These are phyloP conservation scores for Chytriomyces hyalinus DNA, from an alignment of 192 early-diverging fungal genomes.

Conservation along the genomic window DNA sequence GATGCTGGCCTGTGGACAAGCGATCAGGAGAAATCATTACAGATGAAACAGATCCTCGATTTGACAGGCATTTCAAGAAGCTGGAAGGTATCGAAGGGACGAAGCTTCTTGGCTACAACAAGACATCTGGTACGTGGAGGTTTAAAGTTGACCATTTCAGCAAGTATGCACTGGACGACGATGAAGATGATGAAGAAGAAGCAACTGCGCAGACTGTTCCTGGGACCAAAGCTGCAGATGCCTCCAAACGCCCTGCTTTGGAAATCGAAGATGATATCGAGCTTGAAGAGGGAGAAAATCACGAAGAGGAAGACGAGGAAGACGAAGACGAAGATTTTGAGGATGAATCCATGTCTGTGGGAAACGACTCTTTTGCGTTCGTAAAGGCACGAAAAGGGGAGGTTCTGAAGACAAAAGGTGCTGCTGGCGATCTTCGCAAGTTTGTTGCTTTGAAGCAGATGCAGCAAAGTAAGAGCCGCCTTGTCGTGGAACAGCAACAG, in stretches of 20 bases:
- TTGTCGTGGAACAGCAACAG: background rate
- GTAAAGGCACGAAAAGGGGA: slow-evolving; percentile 24
- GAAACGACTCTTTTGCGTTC: slow-evolving; percentile 42
- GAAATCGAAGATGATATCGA: background rate
- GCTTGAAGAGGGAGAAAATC: slow-evolving; percentile 10
- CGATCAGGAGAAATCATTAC: slow-evolving; percentile 67
- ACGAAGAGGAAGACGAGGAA: slow-evolving; percentile 49
- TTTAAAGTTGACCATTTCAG: slow-evolving; percentile 88
- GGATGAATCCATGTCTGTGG: background rate
- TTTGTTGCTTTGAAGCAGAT: slow-evolving; percentile 3
- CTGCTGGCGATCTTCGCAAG: slow-evolving; percentile 22
- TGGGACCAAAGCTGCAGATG: background rate
- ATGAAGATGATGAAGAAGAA: slow-evolving; percentile 63
- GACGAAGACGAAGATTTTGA: slow-evolving; percentile 32
- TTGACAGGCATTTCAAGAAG: slow-evolving; percentile 70
- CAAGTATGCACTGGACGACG: slow-evolving; percentile 78
- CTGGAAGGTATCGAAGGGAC: slow-evolving; percentile 77
- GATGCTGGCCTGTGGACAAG: slow-evolving; percentile 88
- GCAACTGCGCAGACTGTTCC: background rate
- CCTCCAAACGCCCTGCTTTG: background rate
- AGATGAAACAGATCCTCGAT: slow-evolving; percentile 71
- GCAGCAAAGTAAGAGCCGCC: slow-evolving; percentile 7
- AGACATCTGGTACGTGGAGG: slow-evolving; percentile 82
- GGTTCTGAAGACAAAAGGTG: background rate
- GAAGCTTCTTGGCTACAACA: slow-evolving; percentile 75